These are phyloP conservation scores for Neurospora intermedia DNA, from an alignment of 495 filamentous ascomycete genomes.

Conservation along the genomic window DNA sequence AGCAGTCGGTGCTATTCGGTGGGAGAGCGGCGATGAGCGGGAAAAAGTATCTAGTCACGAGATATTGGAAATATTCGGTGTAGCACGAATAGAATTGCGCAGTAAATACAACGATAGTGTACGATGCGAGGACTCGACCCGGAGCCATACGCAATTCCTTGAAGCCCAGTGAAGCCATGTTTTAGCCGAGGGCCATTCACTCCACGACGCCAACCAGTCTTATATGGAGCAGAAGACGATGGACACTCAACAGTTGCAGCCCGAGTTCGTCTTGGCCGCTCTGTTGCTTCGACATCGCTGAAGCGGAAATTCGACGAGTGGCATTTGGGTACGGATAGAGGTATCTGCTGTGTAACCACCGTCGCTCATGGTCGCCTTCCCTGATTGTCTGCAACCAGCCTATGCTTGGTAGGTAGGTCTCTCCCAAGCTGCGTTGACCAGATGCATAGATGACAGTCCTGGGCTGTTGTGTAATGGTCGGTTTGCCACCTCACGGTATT, in stretches of 20 bases:
- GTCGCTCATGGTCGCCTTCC: neutral
- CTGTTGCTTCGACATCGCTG: neutral
- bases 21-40: neutral
- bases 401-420: neutral
- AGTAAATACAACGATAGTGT: neutral
- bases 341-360: neutral
- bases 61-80: neutral
- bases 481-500: neutral
- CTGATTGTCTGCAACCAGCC: neutral
- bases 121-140: neutral
- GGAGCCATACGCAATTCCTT: neutral
- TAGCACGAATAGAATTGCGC: neutral
- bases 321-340: neutral
- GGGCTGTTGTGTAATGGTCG: neutral
- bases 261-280: neutral
- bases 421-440: neutral
- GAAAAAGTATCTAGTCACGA: neutral
- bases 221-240: neutral
- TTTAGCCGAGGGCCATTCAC: neutral
- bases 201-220: neutral
- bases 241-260: neutral
- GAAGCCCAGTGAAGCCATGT: neutral
- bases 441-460: neutral
- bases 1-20: neutral
- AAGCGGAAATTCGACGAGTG: neutral